Evolutionary conservation across 2,329 filamentous ascomycete species (phyloP), one percentile per base, ranked within the genome.

Genomic region (Epichloe sylvatica): DNA sequence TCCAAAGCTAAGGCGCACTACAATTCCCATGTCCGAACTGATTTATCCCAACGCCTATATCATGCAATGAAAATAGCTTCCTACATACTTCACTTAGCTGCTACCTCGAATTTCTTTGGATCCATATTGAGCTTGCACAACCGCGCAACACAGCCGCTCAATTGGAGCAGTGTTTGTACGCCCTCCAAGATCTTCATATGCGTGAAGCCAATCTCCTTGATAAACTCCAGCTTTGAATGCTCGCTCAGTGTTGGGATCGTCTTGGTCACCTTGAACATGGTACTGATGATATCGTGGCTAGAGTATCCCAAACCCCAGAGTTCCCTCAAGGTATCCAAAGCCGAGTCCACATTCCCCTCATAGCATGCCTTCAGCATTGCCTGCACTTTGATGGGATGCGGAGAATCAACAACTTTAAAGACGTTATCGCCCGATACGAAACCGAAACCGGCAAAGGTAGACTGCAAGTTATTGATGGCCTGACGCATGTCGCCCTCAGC

Each of bases 161-260:
- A 75, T 67, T 98, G 92, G 51, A 98, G 76, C 54, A 96, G 77
- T 7, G 91, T 96, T 69, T 97, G 91, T 23, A 98, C 87, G 33
- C 92, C 92, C 64, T 98, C 92, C n/a, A 98, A 72, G 50, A 98
- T 91, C 66, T 94, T 90, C 92, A 98, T 98, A 64, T 98, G 92
- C 2, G 92, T 94, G 67, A 97, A 97, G 48, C 92, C 92, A 67
- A 98, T 98, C 70, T 96, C 92, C 70, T 89, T 91, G 70, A 97
- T 94, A 59, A 97, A 98, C 64, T 97, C 91, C 53, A 98, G 74
- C 71, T 96, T 96, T 15, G 89, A 82, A 66, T 97, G 89, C 69
- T 98, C 92, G 57, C 88, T 92, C 50, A 98, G 71, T 1, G 84
- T 88, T 2, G 87, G 86, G 52, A 97, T 89, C 1, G 89, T 94